These are phyloP conservation scores for Taphrina flavorubra DNA, from an alignment of 1,139 yeast species.

Conservation along the genomic window DNA sequence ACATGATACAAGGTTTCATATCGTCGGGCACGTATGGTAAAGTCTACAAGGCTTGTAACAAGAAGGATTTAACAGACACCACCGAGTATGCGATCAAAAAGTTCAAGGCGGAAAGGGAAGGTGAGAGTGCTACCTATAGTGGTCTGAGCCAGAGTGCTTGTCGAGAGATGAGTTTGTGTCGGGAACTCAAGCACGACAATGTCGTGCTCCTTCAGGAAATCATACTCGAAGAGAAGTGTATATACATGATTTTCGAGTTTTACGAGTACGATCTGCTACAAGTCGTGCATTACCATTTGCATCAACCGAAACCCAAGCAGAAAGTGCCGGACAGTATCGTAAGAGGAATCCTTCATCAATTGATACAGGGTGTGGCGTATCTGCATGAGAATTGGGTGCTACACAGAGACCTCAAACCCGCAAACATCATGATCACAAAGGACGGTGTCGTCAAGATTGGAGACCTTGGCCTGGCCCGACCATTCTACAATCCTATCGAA, in stretches of 20 bases:
- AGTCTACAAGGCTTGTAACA: constrained; percentile 78
- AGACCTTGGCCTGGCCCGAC: constrained; percentile 90
- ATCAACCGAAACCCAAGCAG: constrained; percentile 90
- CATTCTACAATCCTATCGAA: constrained; percentile 86
- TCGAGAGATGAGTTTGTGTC: constrained; percentile 83
- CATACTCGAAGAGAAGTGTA: constrained; percentile 85
- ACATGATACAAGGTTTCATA: constrained; percentile 89
- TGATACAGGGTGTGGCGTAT: constrained; percentile 86
- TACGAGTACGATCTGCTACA: constrained; percentile 88
- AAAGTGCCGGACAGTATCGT: constrained; percentile 76
- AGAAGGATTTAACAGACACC: constrained; percentile 37
- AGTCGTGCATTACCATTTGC: constrained; percentile 29
- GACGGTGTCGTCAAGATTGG: constrained; percentile 89
- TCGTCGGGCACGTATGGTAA: constrained; percentile 99
- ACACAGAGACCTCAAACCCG: constrained; percentile 95
- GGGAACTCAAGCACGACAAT: constrained; percentile 81
- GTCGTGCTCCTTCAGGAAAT: constrained; percentile 81
- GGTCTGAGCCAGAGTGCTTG: constrained; percentile 97
- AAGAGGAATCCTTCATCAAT: constrained; percentile 88
- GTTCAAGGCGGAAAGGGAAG: constrained; percentile 92
- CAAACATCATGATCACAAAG: constrained; percentile 92
- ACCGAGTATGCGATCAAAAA: constrained; percentile 77
- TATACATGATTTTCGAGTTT: constrained; percentile 92
- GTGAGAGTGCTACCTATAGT: constrained; percentile 85
- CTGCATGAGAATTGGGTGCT: constrained; percentile 94